phyloP scores from a whole-genome alignment of 495 filamentous ascomycete genomes.

The Podospora pseudoanserina region DNA sequence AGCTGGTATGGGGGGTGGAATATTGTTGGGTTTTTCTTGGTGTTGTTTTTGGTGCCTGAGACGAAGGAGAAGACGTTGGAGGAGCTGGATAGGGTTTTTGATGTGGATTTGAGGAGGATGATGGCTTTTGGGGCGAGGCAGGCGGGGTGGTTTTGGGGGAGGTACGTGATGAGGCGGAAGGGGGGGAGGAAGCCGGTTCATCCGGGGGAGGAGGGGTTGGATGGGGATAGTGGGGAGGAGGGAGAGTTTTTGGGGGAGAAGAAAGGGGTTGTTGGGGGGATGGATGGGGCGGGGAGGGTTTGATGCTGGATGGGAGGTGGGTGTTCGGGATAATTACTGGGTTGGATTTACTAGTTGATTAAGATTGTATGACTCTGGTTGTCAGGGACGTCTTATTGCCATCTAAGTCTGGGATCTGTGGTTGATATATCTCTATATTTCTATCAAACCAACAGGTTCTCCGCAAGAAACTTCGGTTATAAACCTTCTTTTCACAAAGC shows the following conservation, averaged over 20 bases:
- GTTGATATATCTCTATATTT: too few relatives aligned
- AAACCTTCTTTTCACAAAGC: too few relatives aligned
- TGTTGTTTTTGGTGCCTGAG: slow-evolving; percentile 74
- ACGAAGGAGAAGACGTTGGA: slow-evolving; percentile 72
- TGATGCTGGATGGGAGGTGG: too few relatives aligned
- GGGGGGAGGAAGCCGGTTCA: neutral
- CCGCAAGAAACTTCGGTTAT: too few relatives aligned
- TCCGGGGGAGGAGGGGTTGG: neutral
- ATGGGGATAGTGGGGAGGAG: neutral
- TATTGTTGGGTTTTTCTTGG: slow-evolving; percentile 61
- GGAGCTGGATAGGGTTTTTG: slow-evolving; percentile 58
- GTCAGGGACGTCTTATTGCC: too few relatives aligned
- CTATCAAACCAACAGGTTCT: too few relatives aligned
- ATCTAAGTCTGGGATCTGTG: too few relatives aligned
- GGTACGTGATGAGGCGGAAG: neutral
- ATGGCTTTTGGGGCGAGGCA: slow-evolving; percentile 3
- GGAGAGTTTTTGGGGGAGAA: slow-evolving; percentile 3
- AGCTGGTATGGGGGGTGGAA: slow-evolving; percentile 69
- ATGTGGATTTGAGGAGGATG: neutral
- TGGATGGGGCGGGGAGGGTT: neutral
- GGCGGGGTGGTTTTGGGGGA: slow-evolving; percentile 10
- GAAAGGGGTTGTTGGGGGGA: slow-evolving; percentile 3
- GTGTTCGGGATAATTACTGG: too few relatives aligned
- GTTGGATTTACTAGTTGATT: too few relatives aligned
- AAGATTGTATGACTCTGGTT: too few relatives aligned